Percentiles rank a stretch among this genome's conserved stretches.
Conservation (phyloP, 352 stramenopile species). For the Globisporangium heterothallicum region DNA sequence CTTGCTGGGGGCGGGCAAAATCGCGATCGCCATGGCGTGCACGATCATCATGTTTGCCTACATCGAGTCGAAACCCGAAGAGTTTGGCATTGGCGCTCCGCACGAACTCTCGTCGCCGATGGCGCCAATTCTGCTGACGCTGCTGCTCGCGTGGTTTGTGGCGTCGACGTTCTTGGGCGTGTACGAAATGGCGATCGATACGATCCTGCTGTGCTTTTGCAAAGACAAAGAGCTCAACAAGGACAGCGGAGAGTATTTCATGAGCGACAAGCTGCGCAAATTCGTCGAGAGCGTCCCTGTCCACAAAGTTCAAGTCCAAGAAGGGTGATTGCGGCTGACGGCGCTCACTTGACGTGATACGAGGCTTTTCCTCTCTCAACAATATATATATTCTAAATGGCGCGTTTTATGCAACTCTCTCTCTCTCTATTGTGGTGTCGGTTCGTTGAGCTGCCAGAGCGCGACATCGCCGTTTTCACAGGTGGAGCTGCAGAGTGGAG, state of each 20-base stretch:
- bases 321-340: too few relatives aligned
- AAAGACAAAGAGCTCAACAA: slow-evolving; percentile 86
- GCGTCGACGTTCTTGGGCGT: slow-evolving; percentile 91
- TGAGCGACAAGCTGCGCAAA: slow-evolving; percentile 65
- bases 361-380: too few relatives aligned
- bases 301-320: slow-evolving; percentile 7
- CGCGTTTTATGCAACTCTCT: too few relatives aligned
- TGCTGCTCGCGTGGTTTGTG: slow-evolving; percentile 91
- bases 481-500: too few relatives aligned
- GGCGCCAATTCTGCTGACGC: slow-evolving; percentile 85
- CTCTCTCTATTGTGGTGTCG: too few relatives aligned
- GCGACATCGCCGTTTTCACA: too few relatives aligned
- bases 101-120: slow-evolving; percentile 78
- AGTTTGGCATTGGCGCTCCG: slow-evolving; percentile 42
- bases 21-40: slow-evolving; percentile 67
- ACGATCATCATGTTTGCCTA: slow-evolving; percentile 54
- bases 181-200: slow-evolving; percentile 94
- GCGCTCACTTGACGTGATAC: too few relatives aligned
- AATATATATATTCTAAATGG: too few relatives aligned
- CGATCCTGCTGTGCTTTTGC: slow-evolving; percentile 95
- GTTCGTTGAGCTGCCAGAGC: too few relatives aligned
- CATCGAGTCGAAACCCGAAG: slow-evolving; percentile 43
- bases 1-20: slow-evolving; percentile 90
- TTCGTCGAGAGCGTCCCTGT: slow-evolving; percentile 64
- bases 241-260: slow-evolving; percentile 61